Evolutionary conservation across 805 yeast genomes (phyloP), one percentile per base, ranked within the genome.

Genomic region (Wickerhamiella kazuoi): DNA sequence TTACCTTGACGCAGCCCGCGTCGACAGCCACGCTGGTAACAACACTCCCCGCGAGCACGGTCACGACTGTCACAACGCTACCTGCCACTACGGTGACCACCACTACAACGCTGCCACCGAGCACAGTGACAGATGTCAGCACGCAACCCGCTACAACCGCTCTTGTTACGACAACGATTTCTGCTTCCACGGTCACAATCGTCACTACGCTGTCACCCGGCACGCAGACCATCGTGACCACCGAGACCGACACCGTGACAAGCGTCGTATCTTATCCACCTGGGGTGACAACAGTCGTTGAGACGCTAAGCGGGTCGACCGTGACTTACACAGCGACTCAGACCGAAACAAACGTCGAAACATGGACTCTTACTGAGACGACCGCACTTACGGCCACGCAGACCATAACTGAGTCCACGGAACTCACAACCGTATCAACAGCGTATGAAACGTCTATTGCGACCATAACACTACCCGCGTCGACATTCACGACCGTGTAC

Each of bases 81-180:
- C 32, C 21, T 21, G 35, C 35, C 3, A 29, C 31, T 20, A 39
- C 38, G 13, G 20, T 30, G 3, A 30, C 30, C 14, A 21, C 19
- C 3, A 34, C 41, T 16, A 4, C 37, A 3, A 35, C 35, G 3
- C 20, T 30, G 4, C 26, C 21, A 16, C 16, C 35, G n/a, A 26
- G 19, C 18, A 28, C 38, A 14, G 17, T n/a, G 26, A 39, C 35
- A 2, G n/a, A 17, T 7, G 13, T 21, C 7, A 20, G 19, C 3
- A 39, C 42, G 3, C 19, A 23, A 6, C 42, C 42, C n/a, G 42
- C 33, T 4, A 35, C 33, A 9, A 39, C 42, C 14, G 17, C 31
- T 4, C 24, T 23, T 15, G 23, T 23, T 2, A 39, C 42, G 8
- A n/a, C 30, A 14, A 39, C 42, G 3, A 26, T 35, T 8, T 39